A percentile compares a stretch with the other conserved stretches of the same genome.
These are phyloP conservation scores for Suillus decipiens DNA, from an alignment of 768 basidiomycete genomes.

Conservation along the genomic window DNA sequence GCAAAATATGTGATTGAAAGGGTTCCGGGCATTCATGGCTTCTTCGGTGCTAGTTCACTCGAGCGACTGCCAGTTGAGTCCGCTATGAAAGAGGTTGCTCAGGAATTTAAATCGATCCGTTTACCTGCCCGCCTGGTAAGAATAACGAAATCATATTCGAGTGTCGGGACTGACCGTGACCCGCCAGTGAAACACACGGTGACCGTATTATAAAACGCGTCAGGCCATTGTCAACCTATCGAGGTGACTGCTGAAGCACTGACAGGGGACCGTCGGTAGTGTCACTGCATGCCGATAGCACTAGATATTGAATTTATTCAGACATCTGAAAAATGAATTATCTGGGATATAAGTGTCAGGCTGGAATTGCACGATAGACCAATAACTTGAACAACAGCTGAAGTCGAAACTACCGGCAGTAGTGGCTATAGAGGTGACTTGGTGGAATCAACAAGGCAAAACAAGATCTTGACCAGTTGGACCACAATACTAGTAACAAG, in stretches of 20 bases:
- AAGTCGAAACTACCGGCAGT: background rate
- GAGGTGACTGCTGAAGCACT: background rate
- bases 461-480: constrained; percentile 24
- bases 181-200: background rate
- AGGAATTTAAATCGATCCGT: constrained; percentile 27
- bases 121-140: constrained; percentile 8
- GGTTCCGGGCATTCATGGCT: constrained; percentile 22
- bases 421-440: background rate
- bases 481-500: constrained; percentile 10
- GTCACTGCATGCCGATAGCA: background rate
- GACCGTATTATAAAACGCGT: background rate
- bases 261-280: background rate
- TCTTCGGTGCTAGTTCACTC: constrained; percentile 31
- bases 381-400: background rate
- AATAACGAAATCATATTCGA: background rate
- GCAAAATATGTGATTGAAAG: constrained; percentile 23
- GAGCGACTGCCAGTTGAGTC: constrained; percentile 29
- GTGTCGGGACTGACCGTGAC: constrained; percentile 3
- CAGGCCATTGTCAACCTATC: background rate
- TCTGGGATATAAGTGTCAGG: background rate
- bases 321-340: background rate
- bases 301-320: background rate
- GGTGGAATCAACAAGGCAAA: constrained; percentile 33
- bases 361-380: background rate
- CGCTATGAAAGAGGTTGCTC: constrained; percentile 21